Conservation (phyloP, 352 stramenopile genomes). For the Pythium volutum region DNA sequence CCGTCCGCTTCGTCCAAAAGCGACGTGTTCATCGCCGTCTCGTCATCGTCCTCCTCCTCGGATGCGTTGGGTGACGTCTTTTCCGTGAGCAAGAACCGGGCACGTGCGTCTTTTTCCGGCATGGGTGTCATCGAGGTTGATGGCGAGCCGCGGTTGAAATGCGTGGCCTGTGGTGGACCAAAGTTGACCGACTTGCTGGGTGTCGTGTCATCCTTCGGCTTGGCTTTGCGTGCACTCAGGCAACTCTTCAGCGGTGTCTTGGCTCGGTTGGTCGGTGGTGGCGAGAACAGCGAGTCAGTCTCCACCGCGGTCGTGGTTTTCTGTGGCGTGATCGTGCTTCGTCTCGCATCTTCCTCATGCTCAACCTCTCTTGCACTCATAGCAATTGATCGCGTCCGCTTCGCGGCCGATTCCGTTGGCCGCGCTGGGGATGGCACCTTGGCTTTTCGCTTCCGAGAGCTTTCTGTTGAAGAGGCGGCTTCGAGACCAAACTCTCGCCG, state of each 20-base stretch:
- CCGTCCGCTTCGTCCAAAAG: slow-evolving; percentile 77
- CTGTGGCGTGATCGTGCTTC: slow-evolving; percentile 8
- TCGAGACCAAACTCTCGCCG: slow-evolving; percentile 18
- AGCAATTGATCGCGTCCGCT: slow-evolving; percentile 8
- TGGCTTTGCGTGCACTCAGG: slow-evolving; percentile 67
- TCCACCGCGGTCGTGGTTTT: not conserved
- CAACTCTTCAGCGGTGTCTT: slow-evolving; percentile 72
- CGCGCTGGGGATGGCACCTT: slow-evolving; percentile 5
- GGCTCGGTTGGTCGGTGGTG: slow-evolving; percentile 16
- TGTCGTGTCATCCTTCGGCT: slow-evolving; percentile 35
- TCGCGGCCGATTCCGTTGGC: not conserved
- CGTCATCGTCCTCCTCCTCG: slow-evolving; percentile 69
- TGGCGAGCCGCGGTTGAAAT: slow-evolving; percentile 78
- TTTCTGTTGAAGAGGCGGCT: not conserved
- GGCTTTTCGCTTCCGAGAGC: not conserved
- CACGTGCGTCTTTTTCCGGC: slow-evolving; percentile 47
- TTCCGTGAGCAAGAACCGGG: slow-evolving; percentile 65
- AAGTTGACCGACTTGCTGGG: slow-evolving; percentile 85
- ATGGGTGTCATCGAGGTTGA: slow-evolving; percentile 88
- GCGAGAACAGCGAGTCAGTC: slow-evolving; percentile 17
- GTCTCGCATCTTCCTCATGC: not conserved
- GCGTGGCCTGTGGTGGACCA: slow-evolving; percentile 65
- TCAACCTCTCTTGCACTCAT: too few relatives aligned
- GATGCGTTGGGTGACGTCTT: slow-evolving; percentile 9
- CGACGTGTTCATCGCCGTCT: slow-evolving; percentile 82